A percentile compares a stretch with the other conserved stretches of the same genome.
Conservation (phyloP, 2,329 filamentous ascomycete species). For the Claviceps quebecensis region DNA sequence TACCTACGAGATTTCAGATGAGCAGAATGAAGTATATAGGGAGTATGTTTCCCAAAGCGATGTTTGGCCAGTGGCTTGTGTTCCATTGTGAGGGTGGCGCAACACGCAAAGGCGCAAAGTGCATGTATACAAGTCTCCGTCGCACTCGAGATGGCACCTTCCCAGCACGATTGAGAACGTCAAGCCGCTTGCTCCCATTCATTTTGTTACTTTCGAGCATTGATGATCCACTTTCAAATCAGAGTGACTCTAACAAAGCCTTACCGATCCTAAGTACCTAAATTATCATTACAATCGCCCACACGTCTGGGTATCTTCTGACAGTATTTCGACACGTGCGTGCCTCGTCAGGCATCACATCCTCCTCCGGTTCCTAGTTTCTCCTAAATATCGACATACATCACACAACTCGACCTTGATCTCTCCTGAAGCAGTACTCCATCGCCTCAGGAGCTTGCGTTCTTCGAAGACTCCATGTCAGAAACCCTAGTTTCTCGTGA, state of each 20-base stretch:
- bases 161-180: neutral
- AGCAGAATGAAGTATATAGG: neutral
- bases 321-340: neutral
- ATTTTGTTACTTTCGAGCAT: neutral
- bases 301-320: neutral
- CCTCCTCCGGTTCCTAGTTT: neutral
- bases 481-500: conserved; percentile 3
- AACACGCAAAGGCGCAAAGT: neutral
- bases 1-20: neutral
- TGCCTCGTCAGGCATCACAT: neutral
- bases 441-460: neutral
- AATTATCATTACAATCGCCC: neutral
- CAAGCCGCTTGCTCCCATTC: neutral
- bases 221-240: neutral
- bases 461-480: conserved; percentile 10
- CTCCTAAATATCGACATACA: neutral
- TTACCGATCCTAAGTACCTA: neutral
- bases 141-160: neutral
- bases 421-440: neutral
- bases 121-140: neutral
- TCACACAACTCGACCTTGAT: neutral
- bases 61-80: neutral
- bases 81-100: neutral
- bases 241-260: neutral
- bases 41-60: neutral